Percentiles rank a stretch among this genome's conserved stretches.
Evolutionary conservation across 2,329 filamentous ascomycete species (phyloP).

Genomic region (Pezicula carpinea): DNA sequence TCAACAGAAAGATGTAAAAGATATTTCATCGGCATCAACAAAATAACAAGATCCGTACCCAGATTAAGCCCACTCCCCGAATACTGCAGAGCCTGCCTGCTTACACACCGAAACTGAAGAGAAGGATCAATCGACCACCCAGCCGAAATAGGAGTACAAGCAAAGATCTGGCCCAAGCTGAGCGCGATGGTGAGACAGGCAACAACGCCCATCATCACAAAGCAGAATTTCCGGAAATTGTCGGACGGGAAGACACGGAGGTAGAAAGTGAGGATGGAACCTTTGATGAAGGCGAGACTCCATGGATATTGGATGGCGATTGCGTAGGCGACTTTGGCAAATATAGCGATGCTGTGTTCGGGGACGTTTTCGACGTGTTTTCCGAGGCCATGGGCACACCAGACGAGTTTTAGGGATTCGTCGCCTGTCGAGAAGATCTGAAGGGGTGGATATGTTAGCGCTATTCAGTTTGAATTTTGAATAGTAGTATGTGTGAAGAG

Average conservation of each 20-base stretch:
- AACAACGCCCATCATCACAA: background rate
- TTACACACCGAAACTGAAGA: background rate
- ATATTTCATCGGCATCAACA: conserved; percentile 5
- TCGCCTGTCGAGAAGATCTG: no score
- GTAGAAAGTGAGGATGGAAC: background rate
- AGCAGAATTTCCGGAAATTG: background rate
- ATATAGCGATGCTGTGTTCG: no score
- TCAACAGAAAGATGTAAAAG: background rate
- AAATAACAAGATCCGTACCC: background rate
- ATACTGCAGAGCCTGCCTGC: background rate
- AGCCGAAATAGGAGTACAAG: background rate
- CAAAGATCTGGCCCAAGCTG: background rate
- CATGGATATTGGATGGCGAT: background rate
- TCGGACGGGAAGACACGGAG: background rate
- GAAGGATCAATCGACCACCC: background rate
- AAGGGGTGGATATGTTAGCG: no score
- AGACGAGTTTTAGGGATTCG: background rate
- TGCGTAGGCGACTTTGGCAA: background rate
- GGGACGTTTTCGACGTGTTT: background rate
- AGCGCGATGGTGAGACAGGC: background rate
- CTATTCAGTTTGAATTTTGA: no score
- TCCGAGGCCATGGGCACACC: background rate
- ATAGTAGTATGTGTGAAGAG: no score
- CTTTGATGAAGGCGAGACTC: background rate
- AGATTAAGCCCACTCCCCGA: background rate